A percentile compares a stretch with the other conserved stretches of the same genome.
Evolutionary conservation across 2,329 filamentous ascomycete species (phyloP).

Genomic region (Stagonosporopsis chrysanthemi): DNA sequence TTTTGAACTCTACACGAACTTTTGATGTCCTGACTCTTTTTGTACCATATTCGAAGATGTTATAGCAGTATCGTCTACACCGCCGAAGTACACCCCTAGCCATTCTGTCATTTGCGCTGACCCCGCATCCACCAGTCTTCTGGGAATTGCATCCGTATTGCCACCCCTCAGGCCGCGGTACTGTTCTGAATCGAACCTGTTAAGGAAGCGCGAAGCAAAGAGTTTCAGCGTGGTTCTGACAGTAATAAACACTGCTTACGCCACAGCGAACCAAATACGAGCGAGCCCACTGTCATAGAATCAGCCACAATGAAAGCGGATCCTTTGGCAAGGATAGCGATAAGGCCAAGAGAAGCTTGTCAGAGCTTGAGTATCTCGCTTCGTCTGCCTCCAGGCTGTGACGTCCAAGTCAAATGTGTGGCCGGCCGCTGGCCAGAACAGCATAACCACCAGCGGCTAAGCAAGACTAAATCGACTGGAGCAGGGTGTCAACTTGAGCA

Average conservation of each 20-base stretch:
- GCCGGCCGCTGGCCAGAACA: background rate
- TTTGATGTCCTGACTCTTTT: background rate
- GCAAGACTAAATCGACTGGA: background rate
- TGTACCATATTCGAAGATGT: no score
- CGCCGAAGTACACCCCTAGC: no score
- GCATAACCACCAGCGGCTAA: background rate
- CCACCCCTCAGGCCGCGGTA: background rate
- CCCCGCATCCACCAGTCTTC: background rate
- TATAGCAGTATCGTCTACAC: background rate
- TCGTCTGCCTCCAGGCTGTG: background rate
- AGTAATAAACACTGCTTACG: conserved; percentile 3
- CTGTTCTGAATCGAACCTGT: background rate
- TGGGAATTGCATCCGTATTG: background rate
- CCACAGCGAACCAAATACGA: background rate
- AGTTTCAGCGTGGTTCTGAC: background rate
- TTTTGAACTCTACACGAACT: background rate
- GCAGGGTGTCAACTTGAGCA: background rate
- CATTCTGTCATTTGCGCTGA: background rate
- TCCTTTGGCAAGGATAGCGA: background rate
- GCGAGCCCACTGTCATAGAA: background rate
- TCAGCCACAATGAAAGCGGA: background rate
- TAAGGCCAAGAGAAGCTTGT: conserved; percentile 8
- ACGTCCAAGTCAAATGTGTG: background rate
- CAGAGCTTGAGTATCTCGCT: conserved; percentile 3
- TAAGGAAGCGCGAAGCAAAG: background rate